phyloP scores from a whole-genome alignment of 2,329 filamentous ascomycete genomes.

The Plectosphaerella plurivora region DNA sequence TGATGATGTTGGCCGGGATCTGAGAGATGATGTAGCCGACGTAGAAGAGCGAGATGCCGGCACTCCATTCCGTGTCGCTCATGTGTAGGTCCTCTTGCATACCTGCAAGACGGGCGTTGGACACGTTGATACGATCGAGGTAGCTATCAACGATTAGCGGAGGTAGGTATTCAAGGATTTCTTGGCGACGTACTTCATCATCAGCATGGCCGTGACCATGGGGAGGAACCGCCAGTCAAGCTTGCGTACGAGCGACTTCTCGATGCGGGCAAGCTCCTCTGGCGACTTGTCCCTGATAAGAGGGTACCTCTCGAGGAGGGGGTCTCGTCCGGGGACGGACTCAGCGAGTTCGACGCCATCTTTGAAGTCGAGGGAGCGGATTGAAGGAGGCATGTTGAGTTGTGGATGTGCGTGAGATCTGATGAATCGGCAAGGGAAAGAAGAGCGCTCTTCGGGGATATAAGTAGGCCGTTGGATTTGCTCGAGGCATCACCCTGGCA shows the following conservation, averaged over 20 bases:
- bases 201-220: conserved; percentile 21
- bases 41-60: conserved; percentile 37
- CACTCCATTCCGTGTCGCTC: conserved; percentile 28
- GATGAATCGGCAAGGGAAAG: too few relatives aligned
- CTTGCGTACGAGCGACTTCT: conserved; percentile 18
- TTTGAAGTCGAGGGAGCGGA: conserved; percentile 3
- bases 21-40: conserved; percentile 42
- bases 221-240: conserved; percentile 22
- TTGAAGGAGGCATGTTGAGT: conserved; percentile 1
- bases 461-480: too few relatives aligned
- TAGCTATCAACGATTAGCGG: conserved; percentile 28
- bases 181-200: conserved; percentile 20
- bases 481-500: too few relatives aligned
- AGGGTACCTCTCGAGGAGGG: conserved; percentile 9
- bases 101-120: conserved; percentile 32
- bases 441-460: too few relatives aligned
- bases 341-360: conserved; percentile 4
- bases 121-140: conserved; percentile 46
- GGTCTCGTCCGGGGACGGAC: conserved; percentile 1
- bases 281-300: conserved; percentile 13
- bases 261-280: conserved; percentile 14
- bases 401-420: too few relatives aligned
- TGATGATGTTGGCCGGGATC: conserved; percentile 39
- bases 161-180: background rate
- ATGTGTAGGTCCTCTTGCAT: conserved; percentile 30